These are phyloP conservation scores for Ascochyta fabae DNA, from an alignment of 2,329 filamentous ascomycete species.

Conservation along the genomic window DNA sequence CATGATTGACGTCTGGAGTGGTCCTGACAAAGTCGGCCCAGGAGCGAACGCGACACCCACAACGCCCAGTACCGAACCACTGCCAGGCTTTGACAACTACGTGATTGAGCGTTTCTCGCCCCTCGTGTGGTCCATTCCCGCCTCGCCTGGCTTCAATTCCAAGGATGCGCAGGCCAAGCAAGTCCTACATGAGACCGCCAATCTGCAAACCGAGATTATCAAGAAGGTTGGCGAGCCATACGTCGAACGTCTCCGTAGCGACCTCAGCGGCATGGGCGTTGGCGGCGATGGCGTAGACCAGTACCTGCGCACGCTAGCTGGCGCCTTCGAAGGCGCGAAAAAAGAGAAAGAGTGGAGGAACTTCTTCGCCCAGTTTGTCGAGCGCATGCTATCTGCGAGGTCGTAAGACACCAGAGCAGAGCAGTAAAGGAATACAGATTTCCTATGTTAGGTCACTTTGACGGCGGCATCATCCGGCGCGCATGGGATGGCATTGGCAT, in stretches of 20 bases:
- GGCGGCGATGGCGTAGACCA: conserved; percentile 68
- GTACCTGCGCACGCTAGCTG: conserved; percentile 62
- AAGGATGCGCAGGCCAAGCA: conserved; percentile 88
- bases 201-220: conserved; percentile 87
- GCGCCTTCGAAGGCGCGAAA: conserved; percentile 42
- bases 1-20: conserved; percentile 90
- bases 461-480: conserved; percentile 18
- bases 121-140: conserved; percentile 87
- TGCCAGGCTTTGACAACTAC: conserved; percentile 91
- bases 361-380: conserved; percentile 55
- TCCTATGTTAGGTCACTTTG: conserved; percentile 15
- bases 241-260: conserved; percentile 69
- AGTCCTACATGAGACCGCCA: conserved; percentile 86
- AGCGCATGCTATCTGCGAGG: conserved; percentile 34
- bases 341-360: conserved; percentile 54
- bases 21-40: conserved; percentile 67
- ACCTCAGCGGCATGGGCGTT: conserved; percentile 71
- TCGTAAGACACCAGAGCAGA: conserved; percentile 12
- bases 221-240: conserved; percentile 86
- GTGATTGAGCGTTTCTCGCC: conserved; percentile 88
- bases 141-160: conserved; percentile 78
- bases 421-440: neutral
- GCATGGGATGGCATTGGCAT: conserved; percentile 18
- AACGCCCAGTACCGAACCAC: conserved; percentile 58
- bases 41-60: conserved; percentile 48